Conservation (phyloP, 2,329 filamentous ascomycete species). For the Zymoseptoria pseudotritici region DNA sequence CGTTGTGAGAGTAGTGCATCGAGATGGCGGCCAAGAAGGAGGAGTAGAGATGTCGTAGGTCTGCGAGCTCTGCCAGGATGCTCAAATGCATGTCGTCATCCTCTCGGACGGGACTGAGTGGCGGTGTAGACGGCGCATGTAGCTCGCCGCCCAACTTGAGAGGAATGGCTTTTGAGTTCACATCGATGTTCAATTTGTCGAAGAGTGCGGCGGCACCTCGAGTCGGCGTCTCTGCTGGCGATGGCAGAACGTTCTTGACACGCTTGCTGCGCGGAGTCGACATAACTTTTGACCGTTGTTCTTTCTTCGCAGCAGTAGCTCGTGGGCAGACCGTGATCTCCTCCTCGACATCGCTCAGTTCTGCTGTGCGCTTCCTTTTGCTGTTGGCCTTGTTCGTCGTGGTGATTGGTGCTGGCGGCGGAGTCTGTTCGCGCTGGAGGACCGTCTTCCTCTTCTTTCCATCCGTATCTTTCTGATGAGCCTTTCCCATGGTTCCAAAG, state of each 20-base stretch:
- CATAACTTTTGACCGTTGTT: conserved; percentile 4
- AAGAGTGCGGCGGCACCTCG: conserved; percentile 29
- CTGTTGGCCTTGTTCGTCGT: conserved; percentile 9
- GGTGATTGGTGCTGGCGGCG: conserved; percentile 5
- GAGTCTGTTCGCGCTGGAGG: conserved; percentile 12
- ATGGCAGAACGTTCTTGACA: conserved; percentile 23
- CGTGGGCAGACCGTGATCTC: conserved; percentile 10
- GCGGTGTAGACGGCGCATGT: conserved; percentile 27
- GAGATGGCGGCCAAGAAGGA: conserved; percentile 45
- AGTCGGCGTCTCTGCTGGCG: conserved; percentile 30
- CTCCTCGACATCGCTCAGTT: conserved; percentile 18
- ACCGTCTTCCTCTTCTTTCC: conserved; percentile 18
- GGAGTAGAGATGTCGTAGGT: conserved; percentile 40
- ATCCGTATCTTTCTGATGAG: conserved; percentile 4
- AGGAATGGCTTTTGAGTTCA: conserved; percentile 14
- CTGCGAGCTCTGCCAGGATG: conserved; percentile 37
- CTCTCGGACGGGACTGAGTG: conserved; percentile 21
- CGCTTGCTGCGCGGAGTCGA: conserved; percentile 29
- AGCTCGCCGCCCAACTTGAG: conserved; percentile 14
- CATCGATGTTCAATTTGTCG: conserved; percentile 26
- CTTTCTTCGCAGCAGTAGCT: not conserved
- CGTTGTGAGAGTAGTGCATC: conserved; percentile 45
- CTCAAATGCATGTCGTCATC: conserved; percentile 11
- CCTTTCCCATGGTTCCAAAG: conserved; percentile 19
- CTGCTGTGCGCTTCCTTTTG: conserved; percentile 23